These are phyloP conservation scores for Aquilaria malaccensis DNA, from an alignment of 345 rosid genomes.

Conservation along the genomic window DNA sequence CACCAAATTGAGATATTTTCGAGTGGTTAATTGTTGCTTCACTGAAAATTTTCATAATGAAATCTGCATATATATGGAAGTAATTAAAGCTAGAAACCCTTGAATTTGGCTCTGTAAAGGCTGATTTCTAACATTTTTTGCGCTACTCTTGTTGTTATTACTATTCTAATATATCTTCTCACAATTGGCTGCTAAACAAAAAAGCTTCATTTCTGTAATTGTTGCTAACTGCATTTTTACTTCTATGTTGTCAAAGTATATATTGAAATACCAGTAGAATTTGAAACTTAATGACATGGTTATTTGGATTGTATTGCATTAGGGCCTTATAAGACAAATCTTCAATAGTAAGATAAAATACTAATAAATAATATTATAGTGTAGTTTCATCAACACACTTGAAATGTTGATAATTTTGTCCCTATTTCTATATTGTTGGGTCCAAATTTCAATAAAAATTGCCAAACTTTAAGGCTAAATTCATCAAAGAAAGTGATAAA, in stretches of 20 bases:
- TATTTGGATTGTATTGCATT: too few species aligned
- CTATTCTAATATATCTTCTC: slow-evolving; percentile 48
- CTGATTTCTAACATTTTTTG: slow-evolving; percentile 37
- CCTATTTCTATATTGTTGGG: too few species aligned
- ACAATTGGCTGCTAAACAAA: slow-evolving; percentile 43
- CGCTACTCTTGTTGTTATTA: slow-evolving; percentile 21
- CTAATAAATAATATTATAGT: too few species aligned
- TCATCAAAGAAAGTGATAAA: too few species aligned
- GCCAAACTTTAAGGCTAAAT: too few species aligned
- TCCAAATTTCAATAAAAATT: too few species aligned
- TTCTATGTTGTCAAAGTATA: slow-evolving; percentile 62
- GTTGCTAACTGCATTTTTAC: slow-evolving; percentile 7
- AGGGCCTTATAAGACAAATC: too few species aligned
- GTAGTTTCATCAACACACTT: too few species aligned
- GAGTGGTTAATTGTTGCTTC: slow-evolving; percentile 20
- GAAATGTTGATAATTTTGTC: too few species aligned
- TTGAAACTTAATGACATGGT: neutral
- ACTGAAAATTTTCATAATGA: slow-evolving; percentile 24
- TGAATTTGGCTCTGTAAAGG: slow-evolving; percentile 45
- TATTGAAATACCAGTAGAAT: slow-evolving; percentile 37
- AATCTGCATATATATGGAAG: slow-evolving; percentile 23
- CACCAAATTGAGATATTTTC: slow-evolving; percentile 47
- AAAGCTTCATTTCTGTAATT: slow-evolving; percentile 48
- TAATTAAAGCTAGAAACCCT: slow-evolving; percentile 38
- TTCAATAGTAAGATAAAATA: too few species aligned